Percentiles rank a stretch among this genome's conserved stretches.
Conservation (phyloP, 225 moss, liverwort and hornwort genomes). For the Polytrichum formosum region DNA sequence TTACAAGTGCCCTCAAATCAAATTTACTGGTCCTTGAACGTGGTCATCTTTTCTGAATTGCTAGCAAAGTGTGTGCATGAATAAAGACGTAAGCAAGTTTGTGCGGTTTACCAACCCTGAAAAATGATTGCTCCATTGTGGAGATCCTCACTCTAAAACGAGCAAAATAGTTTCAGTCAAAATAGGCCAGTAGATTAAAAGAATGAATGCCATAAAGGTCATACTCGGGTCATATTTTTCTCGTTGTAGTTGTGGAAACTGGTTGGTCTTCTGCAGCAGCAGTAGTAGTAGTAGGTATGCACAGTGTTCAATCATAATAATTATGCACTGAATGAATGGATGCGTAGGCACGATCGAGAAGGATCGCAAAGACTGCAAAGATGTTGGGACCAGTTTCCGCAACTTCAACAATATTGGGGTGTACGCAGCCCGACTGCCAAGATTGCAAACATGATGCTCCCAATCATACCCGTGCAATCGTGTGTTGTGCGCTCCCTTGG, state of each 20-base stretch:
- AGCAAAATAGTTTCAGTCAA: neutral
- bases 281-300: neutral
- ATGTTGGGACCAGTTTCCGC: too few species aligned
- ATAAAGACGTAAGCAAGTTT: too few species aligned
- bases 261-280: neutral
- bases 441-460: too few species aligned
- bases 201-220: neutral
- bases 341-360: slow-evolving; percentile 21
- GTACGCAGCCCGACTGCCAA: too few species aligned
- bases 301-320: slow-evolving; percentile 5
- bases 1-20: too few species aligned
- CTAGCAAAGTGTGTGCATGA: too few species aligned
- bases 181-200: neutral
- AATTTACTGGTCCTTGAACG: too few species aligned
- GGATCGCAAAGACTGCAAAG: too few species aligned
- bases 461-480: slow-evolving; percentile 38
- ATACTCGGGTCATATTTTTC: neutral
- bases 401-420: too few species aligned
- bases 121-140: neutral
- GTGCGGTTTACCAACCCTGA: too few species aligned
- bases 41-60: too few species aligned
- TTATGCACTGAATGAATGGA: slow-evolving; percentile 38
- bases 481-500: slow-evolving; percentile 52
- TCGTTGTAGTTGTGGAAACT: neutral
- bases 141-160: neutral